Percentiles rank a stretch among this genome's conserved stretches.
Evolutionary conservation across 2,329 filamentous ascomycete genomes (phyloP).

Genomic region (Penicillium brasilianum): DNA sequence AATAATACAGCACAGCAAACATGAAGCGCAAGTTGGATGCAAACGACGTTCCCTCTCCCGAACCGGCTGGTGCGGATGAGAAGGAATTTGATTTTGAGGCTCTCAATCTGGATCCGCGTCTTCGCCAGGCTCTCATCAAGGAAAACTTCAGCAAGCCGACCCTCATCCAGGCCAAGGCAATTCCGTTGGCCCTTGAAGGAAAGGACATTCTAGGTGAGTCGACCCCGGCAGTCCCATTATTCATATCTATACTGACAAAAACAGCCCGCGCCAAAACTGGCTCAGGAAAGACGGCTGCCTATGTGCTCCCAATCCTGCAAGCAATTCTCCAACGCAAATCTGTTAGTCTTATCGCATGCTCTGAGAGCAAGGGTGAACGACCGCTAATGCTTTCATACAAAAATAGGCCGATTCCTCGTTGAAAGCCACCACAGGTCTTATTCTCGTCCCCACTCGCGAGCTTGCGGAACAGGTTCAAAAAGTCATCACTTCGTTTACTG

Average conservation of each 20-base stretch:
- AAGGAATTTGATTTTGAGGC: slow-evolving; percentile 68
- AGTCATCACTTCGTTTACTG: slow-evolving; percentile 74
- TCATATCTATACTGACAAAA: slow-evolving; percentile 25
- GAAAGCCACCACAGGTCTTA: slow-evolving; percentile 71
- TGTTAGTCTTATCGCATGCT: slow-evolving; percentile 46
- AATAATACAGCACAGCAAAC: slow-evolving; percentile 26
- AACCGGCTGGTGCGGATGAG: slow-evolving; percentile 35
- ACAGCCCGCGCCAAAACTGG: slow-evolving; percentile 88
- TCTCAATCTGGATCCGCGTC: slow-evolving; percentile 79
- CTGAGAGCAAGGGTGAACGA: not conserved
- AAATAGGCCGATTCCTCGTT: slow-evolving; percentile 42
- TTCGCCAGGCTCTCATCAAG: slow-evolving; percentile 83
- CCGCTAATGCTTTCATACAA: slow-evolving; percentile 8
- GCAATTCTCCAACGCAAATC: slow-evolving; percentile 79
- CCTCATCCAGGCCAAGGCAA: slow-evolving; percentile 83
- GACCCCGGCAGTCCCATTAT: too few species aligned
- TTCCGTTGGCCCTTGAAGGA: slow-evolving; percentile 84
- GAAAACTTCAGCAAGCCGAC: slow-evolving; percentile 86
- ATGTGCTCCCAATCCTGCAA: slow-evolving; percentile 86
- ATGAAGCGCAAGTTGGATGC: slow-evolving; percentile 59
- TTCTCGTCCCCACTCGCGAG: slow-evolving; percentile 93
- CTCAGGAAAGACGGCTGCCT: slow-evolving; percentile 96
- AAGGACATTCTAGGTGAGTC: slow-evolving; percentile 74
- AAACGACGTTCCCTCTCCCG: slow-evolving; percentile 52
- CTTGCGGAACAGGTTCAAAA: slow-evolving; percentile 89